Conservation (phyloP, 306 rosid genomes). For the Hylodesmum podocarpum region DNA sequence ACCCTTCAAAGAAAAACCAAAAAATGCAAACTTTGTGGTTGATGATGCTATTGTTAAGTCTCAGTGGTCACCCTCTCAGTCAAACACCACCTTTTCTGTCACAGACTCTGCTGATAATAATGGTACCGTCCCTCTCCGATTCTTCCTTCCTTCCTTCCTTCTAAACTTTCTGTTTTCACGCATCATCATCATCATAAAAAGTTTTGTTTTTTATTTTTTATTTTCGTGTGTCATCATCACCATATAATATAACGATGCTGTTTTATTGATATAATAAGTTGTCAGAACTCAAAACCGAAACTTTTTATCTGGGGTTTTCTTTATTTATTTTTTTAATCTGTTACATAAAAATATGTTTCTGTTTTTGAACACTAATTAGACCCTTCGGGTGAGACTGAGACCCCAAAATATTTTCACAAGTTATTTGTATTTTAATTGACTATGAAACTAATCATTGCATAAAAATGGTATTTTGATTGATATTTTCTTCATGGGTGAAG, state of each 20-base stretch:
- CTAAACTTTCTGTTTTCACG: not conserved
- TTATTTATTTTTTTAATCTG: not conserved
- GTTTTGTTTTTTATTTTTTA: not conserved
- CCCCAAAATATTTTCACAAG: not conserved
- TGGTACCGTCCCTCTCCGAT: constrained; percentile 34
- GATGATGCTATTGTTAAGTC: constrained; percentile 42
- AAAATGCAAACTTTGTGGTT: constrained; percentile 42
- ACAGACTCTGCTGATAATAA: constrained; percentile 35
- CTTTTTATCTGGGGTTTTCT: not conserved
- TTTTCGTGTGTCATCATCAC: not conserved
- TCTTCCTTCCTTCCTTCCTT: not conserved
- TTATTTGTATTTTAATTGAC: not conserved
- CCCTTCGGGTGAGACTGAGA: not conserved
- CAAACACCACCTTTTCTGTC: constrained; percentile 40
- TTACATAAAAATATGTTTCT: not conserved
- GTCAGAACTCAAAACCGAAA: not conserved
- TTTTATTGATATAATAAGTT: not conserved
- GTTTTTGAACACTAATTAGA: not conserved
- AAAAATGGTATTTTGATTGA: not conserved
- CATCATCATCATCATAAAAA: not conserved
- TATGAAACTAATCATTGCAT: not conserved
- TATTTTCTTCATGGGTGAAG: not conserved
- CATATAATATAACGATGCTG: not conserved
- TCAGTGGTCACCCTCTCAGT: constrained; percentile 48
- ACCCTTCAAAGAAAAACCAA: constrained; percentile 52